These are phyloP conservation scores for Epichloe glyceriae DNA, from an alignment of 2,329 filamentous ascomycete genomes.

Conservation along the genomic window DNA sequence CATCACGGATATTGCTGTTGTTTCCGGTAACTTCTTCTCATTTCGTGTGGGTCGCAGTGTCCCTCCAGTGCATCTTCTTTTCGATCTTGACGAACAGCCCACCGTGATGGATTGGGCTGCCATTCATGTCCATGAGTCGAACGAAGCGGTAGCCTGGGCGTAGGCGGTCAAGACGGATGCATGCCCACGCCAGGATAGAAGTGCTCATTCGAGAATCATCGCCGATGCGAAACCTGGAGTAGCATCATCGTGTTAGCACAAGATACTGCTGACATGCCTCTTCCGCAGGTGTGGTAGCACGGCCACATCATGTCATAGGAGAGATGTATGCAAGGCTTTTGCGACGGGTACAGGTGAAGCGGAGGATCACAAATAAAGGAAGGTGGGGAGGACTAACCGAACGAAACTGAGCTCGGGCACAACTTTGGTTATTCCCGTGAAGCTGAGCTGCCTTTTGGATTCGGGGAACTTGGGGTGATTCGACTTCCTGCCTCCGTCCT, in stretches of 20 bases:
- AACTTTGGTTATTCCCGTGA: constrained; percentile 43
- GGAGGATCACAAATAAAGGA: neutral
- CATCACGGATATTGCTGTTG: neutral
- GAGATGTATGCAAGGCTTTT: neutral
- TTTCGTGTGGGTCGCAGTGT: neutral
- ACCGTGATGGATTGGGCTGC: constrained; percentile 29
- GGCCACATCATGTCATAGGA: neutral
- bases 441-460: constrained; percentile 40
- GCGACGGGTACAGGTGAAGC: neutral
- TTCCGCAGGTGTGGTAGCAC: neutral
- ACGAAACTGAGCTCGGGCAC: constrained; percentile 61
- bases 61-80: constrained; percentile 21
- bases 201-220: constrained; percentile 29
- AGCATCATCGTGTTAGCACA: constrained; percentile 8
- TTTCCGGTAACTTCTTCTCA: neutral
- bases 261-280: neutral
- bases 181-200: constrained; percentile 39
- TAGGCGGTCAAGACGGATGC: constrained; percentile 46
- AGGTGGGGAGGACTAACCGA: constrained; percentile 37
- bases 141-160: constrained; percentile 42
- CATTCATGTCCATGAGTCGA: constrained; percentile 32
- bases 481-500: constrained; percentile 42
- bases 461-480: constrained; percentile 51
- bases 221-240: constrained; percentile 39
- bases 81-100: constrained; percentile 40